A percentile compares a stretch with the other conserved stretches of the same genome.
Conservation (phyloP, 2,329 filamentous ascomycete genomes). For the Akanthomyces uredinophilus region DNA sequence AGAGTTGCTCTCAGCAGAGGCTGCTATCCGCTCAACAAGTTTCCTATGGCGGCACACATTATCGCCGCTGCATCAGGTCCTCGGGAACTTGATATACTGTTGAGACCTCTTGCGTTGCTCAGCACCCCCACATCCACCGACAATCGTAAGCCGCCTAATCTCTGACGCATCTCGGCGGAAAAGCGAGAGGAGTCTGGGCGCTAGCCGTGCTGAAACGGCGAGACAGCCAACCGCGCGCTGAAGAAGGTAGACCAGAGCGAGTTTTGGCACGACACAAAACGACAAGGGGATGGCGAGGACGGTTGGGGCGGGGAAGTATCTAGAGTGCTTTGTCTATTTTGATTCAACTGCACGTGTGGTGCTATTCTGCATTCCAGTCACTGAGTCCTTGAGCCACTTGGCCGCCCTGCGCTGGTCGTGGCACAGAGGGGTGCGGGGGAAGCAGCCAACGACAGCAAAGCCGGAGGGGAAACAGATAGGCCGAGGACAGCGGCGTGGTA, state of each 20-base stretch:
- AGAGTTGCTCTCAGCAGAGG: background rate
- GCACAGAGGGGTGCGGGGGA: background rate
- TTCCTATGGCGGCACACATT: background rate
- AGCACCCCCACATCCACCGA: background rate
- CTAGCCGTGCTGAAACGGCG: background rate
- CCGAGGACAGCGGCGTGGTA: background rate
- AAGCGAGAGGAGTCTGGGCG: background rate
- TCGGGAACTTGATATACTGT: background rate
- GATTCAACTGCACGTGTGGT: conserved; percentile 5
- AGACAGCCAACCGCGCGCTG: background rate
- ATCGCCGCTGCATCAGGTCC: background rate
- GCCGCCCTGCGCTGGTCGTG: background rate
- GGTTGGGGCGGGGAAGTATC: background rate
- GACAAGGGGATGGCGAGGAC: background rate
- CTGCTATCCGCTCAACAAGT: background rate
- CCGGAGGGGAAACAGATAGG: background rate
- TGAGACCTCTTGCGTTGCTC: background rate
- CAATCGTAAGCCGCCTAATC: background rate
- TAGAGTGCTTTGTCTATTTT: conserved; percentile 1
- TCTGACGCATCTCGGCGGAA: conserved; percentile 2
- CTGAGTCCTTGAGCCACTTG: background rate
- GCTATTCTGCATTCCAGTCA: conserved; percentile 1
- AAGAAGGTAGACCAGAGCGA: background rate
- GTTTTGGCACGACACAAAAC: background rate
- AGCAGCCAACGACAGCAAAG: background rate